Evolutionary conservation across 129 eudicot species (phyloP), one percentile per base, ranked within the genome.

Genomic region (Tagetes erecta): DNA sequence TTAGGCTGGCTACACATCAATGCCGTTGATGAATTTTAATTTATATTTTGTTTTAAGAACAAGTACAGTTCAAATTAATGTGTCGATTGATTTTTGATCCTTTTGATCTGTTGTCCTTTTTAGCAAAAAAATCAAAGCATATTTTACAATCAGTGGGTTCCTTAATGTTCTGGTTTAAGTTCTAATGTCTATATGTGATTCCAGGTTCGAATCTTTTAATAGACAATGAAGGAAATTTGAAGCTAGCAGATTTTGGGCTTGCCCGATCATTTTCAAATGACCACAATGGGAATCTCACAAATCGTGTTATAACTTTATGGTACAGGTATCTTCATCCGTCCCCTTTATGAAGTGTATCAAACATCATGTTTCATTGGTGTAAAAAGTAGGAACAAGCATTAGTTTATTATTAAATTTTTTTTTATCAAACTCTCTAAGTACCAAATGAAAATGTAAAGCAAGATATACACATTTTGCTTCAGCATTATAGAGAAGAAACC

Each of bases 231-330:
- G 98, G 97, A 34, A 93, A 86, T 79, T 64, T 93, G 66, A 93
- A 93, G 87, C 88, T 93, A 75, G 98, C 96, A 7, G 98, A 93
- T 93, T 93, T 93, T 86, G 98, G 98, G 49, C 83, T 90, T 53
- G 91, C 97, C 5, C 86, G 93, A 64, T 90, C 96, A 49, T 93
- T 79, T 80, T 90, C 97, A 66, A 82, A 73, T 70, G 90, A 86
- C 67, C 87, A 87, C 67, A 90, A 93, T 76, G 90, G 85, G 50
- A 87, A 87, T 84, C 96, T 90, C 39, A 93, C 98, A 56, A 93
- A 90, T 76, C 96, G 97, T 64, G 98, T 93, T 30, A 86, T 93
- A 70, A 93, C 98, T 51, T 80, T 90, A 85, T 91, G 97, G 96
- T 93, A 93, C 72, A 93, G 96, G 98, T 93, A 92, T 45, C 41